Evolutionary conservation across 2,329 filamentous ascomycete species (phyloP).

Genomic region (Tolypocladium tropicale): DNA sequence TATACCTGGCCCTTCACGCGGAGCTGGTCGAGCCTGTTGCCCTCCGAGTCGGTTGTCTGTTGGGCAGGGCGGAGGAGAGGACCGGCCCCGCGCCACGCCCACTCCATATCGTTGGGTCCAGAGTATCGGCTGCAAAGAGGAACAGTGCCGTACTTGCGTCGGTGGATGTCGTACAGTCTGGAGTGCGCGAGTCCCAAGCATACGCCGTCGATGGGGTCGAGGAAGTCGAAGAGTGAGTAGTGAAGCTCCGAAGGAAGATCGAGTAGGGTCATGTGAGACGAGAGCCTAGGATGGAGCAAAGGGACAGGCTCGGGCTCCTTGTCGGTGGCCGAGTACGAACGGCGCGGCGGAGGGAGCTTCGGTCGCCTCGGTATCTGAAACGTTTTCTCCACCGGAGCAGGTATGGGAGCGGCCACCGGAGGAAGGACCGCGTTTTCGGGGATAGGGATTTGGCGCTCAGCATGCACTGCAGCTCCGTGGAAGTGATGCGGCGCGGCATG

Average conservation of each 20-base stretch:
- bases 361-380: slow-evolving; percentile 17
- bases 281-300: slow-evolving; percentile 35
- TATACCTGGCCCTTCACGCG: slow-evolving; percentile 48
- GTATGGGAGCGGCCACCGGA: slow-evolving; percentile 3
- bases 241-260: slow-evolving; percentile 51
- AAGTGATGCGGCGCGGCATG: slow-evolving; percentile 11
- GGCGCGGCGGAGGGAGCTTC: slow-evolving; percentile 35
- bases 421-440: slow-evolving; percentile 20
- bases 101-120: slow-evolving; percentile 54
- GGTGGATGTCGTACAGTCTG: slow-evolving; percentile 49
- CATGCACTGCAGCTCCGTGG: slow-evolving; percentile 11
- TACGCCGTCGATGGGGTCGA: slow-evolving; percentile 54
- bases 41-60: not conserved
- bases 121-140: slow-evolving; percentile 44
- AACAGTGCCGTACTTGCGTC: slow-evolving; percentile 44
- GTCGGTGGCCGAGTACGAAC: slow-evolving; percentile 52
- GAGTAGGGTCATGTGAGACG: slow-evolving; percentile 33
- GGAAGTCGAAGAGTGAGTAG: slow-evolving; percentile 48
- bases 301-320: slow-evolving; percentile 43
- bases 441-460: slow-evolving; percentile 19
- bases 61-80: slow-evolving; percentile 23
- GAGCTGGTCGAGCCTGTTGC: slow-evolving; percentile 30
- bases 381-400: slow-evolving; percentile 7
- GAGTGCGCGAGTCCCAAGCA: slow-evolving; percentile 50
- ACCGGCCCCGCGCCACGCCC: slow-evolving; percentile 50